Evolutionary conservation across 768 basidiomycete genomes (phyloP).

Genomic region (Trametes punicea): DNA sequence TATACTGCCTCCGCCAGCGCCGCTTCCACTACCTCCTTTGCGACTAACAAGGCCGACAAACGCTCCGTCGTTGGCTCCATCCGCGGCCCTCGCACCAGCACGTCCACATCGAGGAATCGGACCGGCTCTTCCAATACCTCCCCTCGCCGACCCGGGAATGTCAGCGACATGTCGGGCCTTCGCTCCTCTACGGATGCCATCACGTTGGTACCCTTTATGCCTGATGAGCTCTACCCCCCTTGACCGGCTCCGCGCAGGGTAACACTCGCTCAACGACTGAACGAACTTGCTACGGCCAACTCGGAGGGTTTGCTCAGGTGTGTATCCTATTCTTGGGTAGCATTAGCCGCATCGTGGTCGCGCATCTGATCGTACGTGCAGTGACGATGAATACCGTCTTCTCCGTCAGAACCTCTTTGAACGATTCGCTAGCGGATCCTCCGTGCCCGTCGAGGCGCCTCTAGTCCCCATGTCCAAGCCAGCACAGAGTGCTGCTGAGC

Average conservation of each 20-base stretch:
- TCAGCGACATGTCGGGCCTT: conserved; percentile 16
- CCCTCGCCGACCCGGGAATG: conserved; percentile 12
- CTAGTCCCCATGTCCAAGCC: conserved; percentile 50
- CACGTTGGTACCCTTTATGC: conserved; percentile 28
- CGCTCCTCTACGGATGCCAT: conserved; percentile 31
- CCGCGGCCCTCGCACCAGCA: conserved; percentile 14
- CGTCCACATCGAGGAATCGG: conserved; percentile 20
- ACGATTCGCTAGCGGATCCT: conserved; percentile 57
- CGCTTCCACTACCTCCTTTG: conserved; percentile 16
- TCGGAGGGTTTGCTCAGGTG: conserved; percentile 66
- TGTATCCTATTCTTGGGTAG: conserved; percentile 34
- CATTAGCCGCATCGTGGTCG: too few relatives aligned
- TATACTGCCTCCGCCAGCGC: conserved; percentile 18
- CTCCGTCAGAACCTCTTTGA: conserved; percentile 84
- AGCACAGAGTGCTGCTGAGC: conserved; percentile 9
- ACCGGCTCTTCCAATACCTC: conserved; percentile 15
- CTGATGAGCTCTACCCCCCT: conserved; percentile 19
- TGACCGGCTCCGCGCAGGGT: conserved; percentile 41
- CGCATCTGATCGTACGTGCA: conserved; percentile 29
- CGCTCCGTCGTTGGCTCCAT: conserved; percentile 21
- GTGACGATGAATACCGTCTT: conserved; percentile 83
- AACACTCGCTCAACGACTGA: conserved; percentile 75
- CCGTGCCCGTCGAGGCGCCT: conserved; percentile 59
- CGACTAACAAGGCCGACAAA: conserved; percentile 22
- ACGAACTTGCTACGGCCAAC: conserved; percentile 78